Evolutionary conservation across 441 rosid species (phyloP), one percentile per base, ranked within the genome.

Genomic region (Mallotus japonicus): DNA sequence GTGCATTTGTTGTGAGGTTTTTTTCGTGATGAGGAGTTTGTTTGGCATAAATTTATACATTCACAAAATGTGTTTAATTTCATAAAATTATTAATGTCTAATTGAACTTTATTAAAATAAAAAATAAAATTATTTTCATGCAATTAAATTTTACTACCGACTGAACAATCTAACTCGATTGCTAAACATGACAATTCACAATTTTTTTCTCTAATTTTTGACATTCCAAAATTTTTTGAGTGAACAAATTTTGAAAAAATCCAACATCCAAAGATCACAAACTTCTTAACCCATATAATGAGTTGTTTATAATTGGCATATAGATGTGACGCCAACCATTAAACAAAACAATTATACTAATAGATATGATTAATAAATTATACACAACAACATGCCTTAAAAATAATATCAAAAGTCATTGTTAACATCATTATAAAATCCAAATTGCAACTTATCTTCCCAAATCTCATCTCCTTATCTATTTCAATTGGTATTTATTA

Each of bases 321-420:
- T 3, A 32, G 72, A 69, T 69, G 59, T 60, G 65, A 70, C 57
- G 60, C 32, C 28, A 28, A 60, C 28, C 47, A 70, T 22, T 70
- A 70, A 8, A 58, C 17, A 58, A 70, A 70, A 22, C 24, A 24
- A 50, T 24, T 59, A 24, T 17, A 70, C 10, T 70, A 46, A 22
- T 47, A 7, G 65, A 28, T 59, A 22, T 60, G 17, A 16, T n/a
- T 60, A 59, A 60, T 49, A 22, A 28, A 60, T 20, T 17, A 70
- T 14, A 19, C 40, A 32, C 73, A 58, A 42, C 40, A 58, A 37
- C 51, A 37, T 57, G 34, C 22, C 7, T n/a, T 61, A 49, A 71
- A 71, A 51, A 20, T 24, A 58, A 16, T 49, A 1, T 14, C 2
- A 49, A 61, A 37, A 24, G 32, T 61, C 58, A 60, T 60, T 13